A percentile compares a stretch with the other conserved stretches of the same genome.
These are phyloP conservation scores for Colletotrichum sp. DNA, from an alignment of 2,329 filamentous ascomycete species.

Conservation along the genomic window DNA sequence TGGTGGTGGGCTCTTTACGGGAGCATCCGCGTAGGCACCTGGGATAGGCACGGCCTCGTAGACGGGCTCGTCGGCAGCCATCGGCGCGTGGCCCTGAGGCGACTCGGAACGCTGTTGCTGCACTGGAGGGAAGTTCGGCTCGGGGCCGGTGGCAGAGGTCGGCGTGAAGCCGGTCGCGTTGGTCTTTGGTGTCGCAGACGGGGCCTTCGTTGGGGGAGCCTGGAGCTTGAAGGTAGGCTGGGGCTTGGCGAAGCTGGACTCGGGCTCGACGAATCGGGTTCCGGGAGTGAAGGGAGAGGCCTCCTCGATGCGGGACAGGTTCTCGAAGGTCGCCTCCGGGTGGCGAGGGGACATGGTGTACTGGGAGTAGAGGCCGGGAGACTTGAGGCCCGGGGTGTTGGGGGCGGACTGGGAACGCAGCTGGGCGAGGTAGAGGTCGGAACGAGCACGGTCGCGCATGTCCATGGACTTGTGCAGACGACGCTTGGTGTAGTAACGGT, in stretches of 20 bases:
- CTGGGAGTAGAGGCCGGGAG: slow-evolving; percentile 52
- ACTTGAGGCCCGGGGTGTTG: slow-evolving; percentile 89
- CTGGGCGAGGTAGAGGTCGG: slow-evolving; percentile 91
- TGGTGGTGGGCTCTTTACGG: slow-evolving; percentile 55
- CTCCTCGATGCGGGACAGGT: slow-evolving; percentile 49
- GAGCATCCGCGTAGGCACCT: slow-evolving; percentile 72
- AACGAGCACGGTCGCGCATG: slow-evolving; percentile 88
- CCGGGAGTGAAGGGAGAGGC: slow-evolving; percentile 56
- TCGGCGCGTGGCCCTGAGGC: slow-evolving; percentile 67
- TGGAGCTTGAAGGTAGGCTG: slow-evolving; percentile 79
- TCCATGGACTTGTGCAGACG: slow-evolving; percentile 97
- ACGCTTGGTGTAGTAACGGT: slow-evolving; percentile 96
- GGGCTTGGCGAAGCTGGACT: slow-evolving; percentile 62
- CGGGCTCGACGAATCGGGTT: slow-evolving; percentile 63
- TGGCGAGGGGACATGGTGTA: slow-evolving; percentile 49
- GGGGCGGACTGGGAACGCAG: slow-evolving; percentile 86
- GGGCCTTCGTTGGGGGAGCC: slow-evolving; percentile 79
- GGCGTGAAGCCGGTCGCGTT: slow-evolving; percentile 67
- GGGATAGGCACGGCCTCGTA: slow-evolving; percentile 91
- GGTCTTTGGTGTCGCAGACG: slow-evolving; percentile 75
- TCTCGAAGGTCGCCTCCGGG: slow-evolving; percentile 50
- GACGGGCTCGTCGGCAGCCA: slow-evolving; percentile 79
- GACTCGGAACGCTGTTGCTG: slow-evolving; percentile 41
- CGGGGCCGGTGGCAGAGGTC: slow-evolving; percentile 41
- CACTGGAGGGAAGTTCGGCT: slow-evolving; percentile 35